These are phyloP conservation scores for Yarrowia sp. DNA, from an alignment of 805 yeast genomes.

Conservation along the genomic window DNA sequence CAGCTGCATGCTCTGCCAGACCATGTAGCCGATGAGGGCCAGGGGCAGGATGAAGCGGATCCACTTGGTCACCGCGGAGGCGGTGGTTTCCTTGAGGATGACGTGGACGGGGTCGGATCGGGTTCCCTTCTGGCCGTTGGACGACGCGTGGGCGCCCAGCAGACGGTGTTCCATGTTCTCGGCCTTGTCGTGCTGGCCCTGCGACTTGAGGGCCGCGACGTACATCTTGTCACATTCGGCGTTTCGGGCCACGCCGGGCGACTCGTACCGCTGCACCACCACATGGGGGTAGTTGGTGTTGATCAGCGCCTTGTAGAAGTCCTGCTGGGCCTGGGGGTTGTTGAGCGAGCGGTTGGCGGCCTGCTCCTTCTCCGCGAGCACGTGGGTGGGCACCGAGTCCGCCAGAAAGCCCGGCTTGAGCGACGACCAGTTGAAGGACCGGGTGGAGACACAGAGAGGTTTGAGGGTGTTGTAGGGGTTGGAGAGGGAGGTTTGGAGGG, in stretches of 20 bases:
- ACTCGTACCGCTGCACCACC: conserved; percentile 92
- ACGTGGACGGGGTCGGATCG: conserved; percentile 86
- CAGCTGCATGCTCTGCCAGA: conserved; percentile 77
- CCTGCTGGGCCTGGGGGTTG: conserved; percentile 78
- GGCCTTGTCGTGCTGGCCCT: conserved; percentile 81
- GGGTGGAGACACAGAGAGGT: background rate
- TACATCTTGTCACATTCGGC: conserved; percentile 81
- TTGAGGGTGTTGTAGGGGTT: background rate
- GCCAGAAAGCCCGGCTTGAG: conserved; percentile 34
- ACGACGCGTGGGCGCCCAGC: conserved; percentile 1
- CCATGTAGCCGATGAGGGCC: conserved; percentile 79
- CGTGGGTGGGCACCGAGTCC: conserved; percentile 30
- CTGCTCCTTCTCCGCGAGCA: conserved; percentile 73
- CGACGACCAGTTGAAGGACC: conserved; percentile 28
- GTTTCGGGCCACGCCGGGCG: conserved; percentile 87
- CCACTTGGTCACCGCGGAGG: conserved; percentile 83
- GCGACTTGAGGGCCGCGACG: conserved; percentile 76
- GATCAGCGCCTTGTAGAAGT: conserved; percentile 76
- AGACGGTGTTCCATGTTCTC: conserved; percentile 56
- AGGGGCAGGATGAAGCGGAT: conserved; percentile 85
- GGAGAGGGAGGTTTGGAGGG: background rate
- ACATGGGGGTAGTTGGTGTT: conserved; percentile 91
- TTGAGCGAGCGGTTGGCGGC: conserved; percentile 79
- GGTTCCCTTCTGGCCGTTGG: conserved; percentile 45
- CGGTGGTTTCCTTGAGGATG: conserved; percentile 83